A percentile compares a stretch with the other conserved stretches of the same genome.
Conservation (phyloP, 1,139 yeast species). For the Arxiozyma heterogenica region DNA sequence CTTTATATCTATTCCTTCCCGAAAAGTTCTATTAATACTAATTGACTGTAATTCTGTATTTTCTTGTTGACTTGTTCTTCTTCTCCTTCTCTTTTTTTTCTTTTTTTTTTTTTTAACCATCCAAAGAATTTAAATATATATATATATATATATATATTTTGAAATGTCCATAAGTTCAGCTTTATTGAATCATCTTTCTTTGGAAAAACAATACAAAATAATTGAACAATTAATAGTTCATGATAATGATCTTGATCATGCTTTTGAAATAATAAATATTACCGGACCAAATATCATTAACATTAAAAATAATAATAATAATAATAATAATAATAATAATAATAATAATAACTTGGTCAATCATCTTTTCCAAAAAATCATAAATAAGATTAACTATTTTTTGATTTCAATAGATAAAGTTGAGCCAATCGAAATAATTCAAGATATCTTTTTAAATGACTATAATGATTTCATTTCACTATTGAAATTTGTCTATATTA, state of each 20-base stretch:
- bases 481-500: not conserved
- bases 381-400: not conserved
- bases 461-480: conserved; percentile 1
- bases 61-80: too few species aligned
- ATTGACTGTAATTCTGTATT: too few species aligned
- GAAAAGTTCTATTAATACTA: too few species aligned
- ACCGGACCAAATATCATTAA: not conserved
- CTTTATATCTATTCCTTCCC: too few species aligned
- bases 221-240: not conserved
- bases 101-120: too few species aligned
- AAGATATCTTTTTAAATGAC: not conserved
- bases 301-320: not conserved
- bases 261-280: conserved; percentile 1
- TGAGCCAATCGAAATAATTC: not conserved
- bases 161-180: conserved; percentile 1
- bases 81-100: too few species aligned
- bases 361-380: not conserved
- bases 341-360: not conserved
- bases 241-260: conserved; percentile 3
- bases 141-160: too few species aligned
- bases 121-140: too few species aligned
- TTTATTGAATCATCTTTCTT: conserved; percentile 1
- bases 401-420: not conserved
- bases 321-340: too few species aligned
- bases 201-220: not conserved